Base-by-base conservation (phyloP, 1,139 yeast genomes). In the Nakaseomyces glabratus region DNA sequence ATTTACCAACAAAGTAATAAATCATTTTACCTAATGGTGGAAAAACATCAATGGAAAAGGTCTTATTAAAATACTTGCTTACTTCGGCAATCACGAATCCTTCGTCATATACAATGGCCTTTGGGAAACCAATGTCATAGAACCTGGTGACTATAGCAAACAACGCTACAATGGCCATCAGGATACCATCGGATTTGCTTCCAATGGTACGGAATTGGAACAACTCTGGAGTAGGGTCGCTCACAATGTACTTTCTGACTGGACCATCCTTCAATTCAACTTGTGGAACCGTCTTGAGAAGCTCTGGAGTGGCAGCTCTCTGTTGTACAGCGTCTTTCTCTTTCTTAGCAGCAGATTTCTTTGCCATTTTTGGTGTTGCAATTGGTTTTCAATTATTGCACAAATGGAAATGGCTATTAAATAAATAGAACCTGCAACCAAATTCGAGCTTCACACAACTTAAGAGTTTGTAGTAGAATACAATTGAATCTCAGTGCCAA, bases 11-110 rank as follows among this genome's bases (percentile, higher is more conserved):
- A 20, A 79, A 81, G 2, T 90, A 93, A 60, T 73, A 82, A 37
- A 86, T 60, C 80, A 86, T 73, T 61, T 82, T 84, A 33, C 93
- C 90, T 51, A 85, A 68, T 6, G 96, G 96, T 20, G 96, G 96
- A 55, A 85, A 94, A 37, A 84, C 94, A 59, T 85, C 95, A 78
- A 86, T 76, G 62, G 86, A 85, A 60, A 71, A 82, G 18, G 61
- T 62, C 29, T 85, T 82, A 41, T 68, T 63, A 41, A 82, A 73
- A 60, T 82, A 82, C 53, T 80, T 78, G 43, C 72, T 65, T 25
- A 90, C 80, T 59, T 78, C 78, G 11, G 80, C 80, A 37, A 90
- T 90, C 42, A 78, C 77, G 52, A 76, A 82, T 31, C 74, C 84
- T 60, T 90, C 98, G 62, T 88, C 97, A 56, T 86, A 86, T 20